Conservation (phyloP, 768 basidiomycete species). For the Auriscalpium microsporum region DNA sequence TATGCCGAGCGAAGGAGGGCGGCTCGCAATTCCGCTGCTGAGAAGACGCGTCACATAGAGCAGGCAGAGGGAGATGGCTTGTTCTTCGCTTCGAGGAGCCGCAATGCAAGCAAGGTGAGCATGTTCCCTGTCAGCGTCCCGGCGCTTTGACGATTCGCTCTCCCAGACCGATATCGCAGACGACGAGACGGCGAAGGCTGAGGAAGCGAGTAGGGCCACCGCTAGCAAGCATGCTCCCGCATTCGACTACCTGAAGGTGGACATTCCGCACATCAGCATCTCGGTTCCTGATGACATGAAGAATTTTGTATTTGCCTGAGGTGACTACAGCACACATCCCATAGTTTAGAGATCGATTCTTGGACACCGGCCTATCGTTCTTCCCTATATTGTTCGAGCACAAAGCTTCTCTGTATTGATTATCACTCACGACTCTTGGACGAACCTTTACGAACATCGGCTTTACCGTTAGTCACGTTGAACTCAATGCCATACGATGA, state of each 20-base stretch:
- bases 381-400: too few relatives aligned
- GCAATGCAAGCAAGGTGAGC: background rate
- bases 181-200: background rate
- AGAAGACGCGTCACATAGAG: background rate
- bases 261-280: constrained; percentile 10
- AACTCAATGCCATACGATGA: too few relatives aligned
- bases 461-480: too few relatives aligned
- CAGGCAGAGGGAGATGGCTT: background rate
- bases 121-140: background rate
- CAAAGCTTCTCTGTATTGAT: too few relatives aligned
- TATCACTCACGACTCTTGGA: too few relatives aligned
- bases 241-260: constrained; percentile 10
- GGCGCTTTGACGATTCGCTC: background rate
- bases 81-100: background rate
- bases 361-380: too few relatives aligned
- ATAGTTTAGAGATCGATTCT: too few relatives aligned
- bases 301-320: too few relatives aligned
- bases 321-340: too few relatives aligned
- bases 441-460: too few relatives aligned
- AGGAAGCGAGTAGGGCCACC: background rate
- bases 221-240: background rate
- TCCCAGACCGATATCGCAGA: background rate
- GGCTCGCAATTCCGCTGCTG: background rate
- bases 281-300: background rate
- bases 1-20: constrained; percentile 5